Evolutionary conservation across 768 basidiomycete genomes (phyloP).

Genomic region (button mushroom (Agaricus bisporus)): DNA sequence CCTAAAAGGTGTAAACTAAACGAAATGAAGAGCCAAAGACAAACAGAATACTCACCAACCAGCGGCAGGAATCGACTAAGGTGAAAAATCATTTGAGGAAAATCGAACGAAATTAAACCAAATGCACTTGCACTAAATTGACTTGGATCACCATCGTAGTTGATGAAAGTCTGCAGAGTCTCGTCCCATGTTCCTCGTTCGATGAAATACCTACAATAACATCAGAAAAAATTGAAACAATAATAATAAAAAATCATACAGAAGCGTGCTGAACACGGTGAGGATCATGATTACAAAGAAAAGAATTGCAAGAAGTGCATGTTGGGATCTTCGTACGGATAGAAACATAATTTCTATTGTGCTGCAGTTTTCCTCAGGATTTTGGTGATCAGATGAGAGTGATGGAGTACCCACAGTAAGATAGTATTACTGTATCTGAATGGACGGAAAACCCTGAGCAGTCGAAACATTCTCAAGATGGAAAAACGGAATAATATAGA

Average conservation of each 20-base stretch:
- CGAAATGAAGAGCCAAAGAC: not conserved
- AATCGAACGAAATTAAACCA: conserved; percentile 27
- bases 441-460: conserved; percentile 83
- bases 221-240: not conserved
- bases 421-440: conserved; percentile 83
- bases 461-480: conserved; percentile 83
- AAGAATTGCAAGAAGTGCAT: conserved; percentile 78
- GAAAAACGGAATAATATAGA: conserved; percentile 87
- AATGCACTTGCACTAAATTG: conserved; percentile 59
- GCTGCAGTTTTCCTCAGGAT: conserved; percentile 25
- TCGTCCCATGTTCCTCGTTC: conserved; percentile 91
- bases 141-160: conserved; percentile 77
- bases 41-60: conserved; percentile 44
- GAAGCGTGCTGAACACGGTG: conserved; percentile 79
- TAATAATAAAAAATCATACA: conserved; percentile 37
- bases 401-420: conserved; percentile 51
- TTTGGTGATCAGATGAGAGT: not conserved
- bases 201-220: conserved; percentile 63
- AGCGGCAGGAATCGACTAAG: conserved; percentile 33
- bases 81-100: not conserved
- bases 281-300: conserved; percentile 89
- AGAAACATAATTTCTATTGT: conserved; percentile 94
- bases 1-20: conserved; percentile 24
- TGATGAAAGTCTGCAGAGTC: conserved; percentile 72
- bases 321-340: conserved; percentile 77